Base-by-base conservation (phyloP, 495 filamentous ascomycete genomes). In the Aspergillus incahuasiensis region DNA sequence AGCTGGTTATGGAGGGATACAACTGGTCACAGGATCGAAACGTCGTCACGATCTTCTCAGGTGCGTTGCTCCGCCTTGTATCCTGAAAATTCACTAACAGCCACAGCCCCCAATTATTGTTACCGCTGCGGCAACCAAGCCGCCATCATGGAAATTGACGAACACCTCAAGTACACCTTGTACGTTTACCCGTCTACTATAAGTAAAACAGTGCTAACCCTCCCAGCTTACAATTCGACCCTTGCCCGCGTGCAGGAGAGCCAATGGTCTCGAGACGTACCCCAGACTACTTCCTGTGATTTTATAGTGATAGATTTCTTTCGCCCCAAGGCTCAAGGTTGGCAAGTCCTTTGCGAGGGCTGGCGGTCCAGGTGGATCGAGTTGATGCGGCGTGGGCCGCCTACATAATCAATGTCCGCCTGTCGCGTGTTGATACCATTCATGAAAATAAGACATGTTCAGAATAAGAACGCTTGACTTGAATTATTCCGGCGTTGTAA, bases 141-240 rank as follows among this genome's bases (percentile, higher is more conserved):
- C 48, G 94, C 94, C 9, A 98, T 98, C 72, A 98, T 98, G 94
- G 94, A 98, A 73, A 98, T 98, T 72, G 94, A 98, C 58, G 94
- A 98, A 74, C 91, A 98, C 74, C 75, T 98, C 72, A 97, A 98
- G 79, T 98, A 97, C 71, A 98, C 94, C 65, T 98, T 98, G 94
- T 98, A 82, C 75, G 91, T 87, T 18, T 13, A 28, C n/a, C 13
- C 51, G 15, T 18, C 20, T 30, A 15, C 22, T 22, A 42, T 51
- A 57, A 5, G 7, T 18, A 28, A 55, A 46, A 50, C 13, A 48
- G 40, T 55, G 58, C 65, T 70, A 40, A 58, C 54, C 22, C 15
- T 22, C 24, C 38, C 63, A 98, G 94, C 86, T 79, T 98, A 79
- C 94, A 98, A 85, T 98, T 98, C 75, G 94, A 98, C 69, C 94